Conservation (phyloP, 1,284 basidiomycete species). For the Tylopilus sp. region DNA sequence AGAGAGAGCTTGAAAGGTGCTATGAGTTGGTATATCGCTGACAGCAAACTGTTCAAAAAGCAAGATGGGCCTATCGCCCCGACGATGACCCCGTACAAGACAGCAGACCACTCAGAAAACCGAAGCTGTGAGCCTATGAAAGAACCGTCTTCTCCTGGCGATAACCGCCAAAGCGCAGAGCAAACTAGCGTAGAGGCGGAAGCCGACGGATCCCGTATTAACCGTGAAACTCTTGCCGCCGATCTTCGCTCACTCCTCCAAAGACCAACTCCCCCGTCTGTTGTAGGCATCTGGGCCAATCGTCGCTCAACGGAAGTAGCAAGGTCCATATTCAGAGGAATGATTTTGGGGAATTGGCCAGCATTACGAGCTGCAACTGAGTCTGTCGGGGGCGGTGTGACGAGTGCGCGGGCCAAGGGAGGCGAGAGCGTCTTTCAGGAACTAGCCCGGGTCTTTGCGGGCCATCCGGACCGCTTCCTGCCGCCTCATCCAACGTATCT, state of each 20-base stretch:
- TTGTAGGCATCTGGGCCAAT: slow-evolving; percentile 47
- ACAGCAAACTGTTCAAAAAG: slow-evolving; percentile 19
- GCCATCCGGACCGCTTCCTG: slow-evolving; percentile 13
- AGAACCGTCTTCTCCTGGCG: not conserved
- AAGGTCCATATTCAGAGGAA: slow-evolving; percentile 45
- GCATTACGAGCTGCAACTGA: slow-evolving; percentile 21
- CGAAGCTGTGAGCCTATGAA: not conserved
- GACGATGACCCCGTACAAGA: slow-evolving; percentile 1
- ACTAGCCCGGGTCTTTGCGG: slow-evolving; percentile 15
- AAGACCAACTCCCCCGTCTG: slow-evolving; percentile 16
- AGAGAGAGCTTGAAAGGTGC: slow-evolving; percentile 43
- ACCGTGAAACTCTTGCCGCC: slow-evolving; percentile 19
- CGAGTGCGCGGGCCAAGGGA: slow-evolving; percentile 20
- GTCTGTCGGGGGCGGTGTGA: slow-evolving; percentile 32
- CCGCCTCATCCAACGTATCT: slow-evolving; percentile 2
- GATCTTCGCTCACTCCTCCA: slow-evolving; percentile 23
- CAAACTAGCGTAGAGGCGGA: not conserved
- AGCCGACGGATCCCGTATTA: not conserved
- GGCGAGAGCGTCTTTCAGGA: slow-evolving; percentile 26
- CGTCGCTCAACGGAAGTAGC: slow-evolving; percentile 43
- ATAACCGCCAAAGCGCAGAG: not conserved
- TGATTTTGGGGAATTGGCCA: slow-evolving; percentile 50
- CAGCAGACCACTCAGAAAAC: not conserved
- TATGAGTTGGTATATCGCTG: slow-evolving; percentile 32
- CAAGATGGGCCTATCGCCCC: slow-evolving; percentile 17